A percentile compares a stretch with the other conserved stretches of the same genome.
phyloP scores from a whole-genome alignment of 1,139 yeast genomes.

The Meyerozyma elateridarum region DNA sequence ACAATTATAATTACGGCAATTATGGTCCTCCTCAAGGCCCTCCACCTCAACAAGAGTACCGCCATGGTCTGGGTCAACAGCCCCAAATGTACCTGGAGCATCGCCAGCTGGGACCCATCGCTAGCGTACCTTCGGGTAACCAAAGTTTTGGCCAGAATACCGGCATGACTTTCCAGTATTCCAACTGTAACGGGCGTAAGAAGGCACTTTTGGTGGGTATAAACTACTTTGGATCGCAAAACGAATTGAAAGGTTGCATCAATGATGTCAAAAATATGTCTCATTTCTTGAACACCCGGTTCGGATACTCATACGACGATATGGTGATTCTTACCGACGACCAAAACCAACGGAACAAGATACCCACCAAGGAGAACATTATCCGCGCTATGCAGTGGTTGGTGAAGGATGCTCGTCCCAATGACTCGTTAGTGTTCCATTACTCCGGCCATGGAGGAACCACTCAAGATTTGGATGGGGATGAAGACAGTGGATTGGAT shows the following conservation, averaged over 20 bases:
- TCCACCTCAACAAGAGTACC: constrained; percentile 16
- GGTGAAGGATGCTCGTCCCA: constrained; percentile 76
- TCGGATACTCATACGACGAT: constrained; percentile 71
- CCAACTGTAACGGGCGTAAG: constrained; percentile 68
- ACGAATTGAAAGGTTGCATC: constrained; percentile 78
- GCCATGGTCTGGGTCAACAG: constrained; percentile 15
- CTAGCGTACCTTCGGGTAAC: constrained; percentile 21
- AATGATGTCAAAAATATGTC: constrained; percentile 71
- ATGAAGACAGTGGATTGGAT: constrained; percentile 86
- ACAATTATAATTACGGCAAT: constrained; percentile 6
- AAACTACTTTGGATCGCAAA: constrained; percentile 74
- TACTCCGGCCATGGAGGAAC: constrained; percentile 95
- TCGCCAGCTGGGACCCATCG: constrained; percentile 19
- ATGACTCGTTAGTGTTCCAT: constrained; percentile 80
- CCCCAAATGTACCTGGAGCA: constrained; percentile 12
- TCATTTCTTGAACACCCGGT: constrained; percentile 47
- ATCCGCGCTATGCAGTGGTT: constrained; percentile 90
- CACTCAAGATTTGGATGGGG: constrained; percentile 75
- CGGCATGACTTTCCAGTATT: constrained; percentile 53
- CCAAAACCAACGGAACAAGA: constrained; percentile 53
- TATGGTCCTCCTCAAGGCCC: constrained; percentile 14
- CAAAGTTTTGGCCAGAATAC: constrained; percentile 30
- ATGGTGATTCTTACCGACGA: constrained; percentile 85
- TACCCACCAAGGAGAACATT: constrained; percentile 78
- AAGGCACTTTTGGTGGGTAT: constrained; percentile 86